These are phyloP conservation scores for Castanea sativa DNA, from an alignment of 306 rosid species.

Conservation along the genomic window DNA sequence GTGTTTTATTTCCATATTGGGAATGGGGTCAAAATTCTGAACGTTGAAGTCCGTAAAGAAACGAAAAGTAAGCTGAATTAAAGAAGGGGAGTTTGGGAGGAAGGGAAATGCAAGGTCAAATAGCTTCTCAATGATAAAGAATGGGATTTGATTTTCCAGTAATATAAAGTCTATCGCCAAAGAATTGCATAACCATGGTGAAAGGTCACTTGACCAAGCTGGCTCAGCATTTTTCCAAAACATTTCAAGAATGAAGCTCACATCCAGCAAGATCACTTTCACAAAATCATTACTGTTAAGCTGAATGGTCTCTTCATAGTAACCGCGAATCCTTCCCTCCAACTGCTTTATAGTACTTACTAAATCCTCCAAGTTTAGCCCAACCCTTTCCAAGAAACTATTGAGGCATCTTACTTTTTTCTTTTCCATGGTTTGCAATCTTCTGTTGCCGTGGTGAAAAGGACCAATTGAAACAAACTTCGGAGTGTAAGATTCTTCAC, in stretches of 20 bases:
- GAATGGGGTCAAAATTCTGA: too few species aligned
- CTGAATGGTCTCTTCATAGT: slow-evolving; percentile 10
- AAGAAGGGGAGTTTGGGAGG: neutral
- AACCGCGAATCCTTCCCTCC: neutral
- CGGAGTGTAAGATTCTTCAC: slow-evolving; percentile 33
- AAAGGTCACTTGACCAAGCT: neutral
- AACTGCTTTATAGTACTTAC: neutral
- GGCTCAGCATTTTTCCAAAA: neutral
- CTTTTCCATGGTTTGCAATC: slow-evolving; percentile 26
- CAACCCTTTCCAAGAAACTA: neutral
- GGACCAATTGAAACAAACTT: slow-evolving; percentile 41
- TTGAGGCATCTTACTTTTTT: slow-evolving; percentile 22
- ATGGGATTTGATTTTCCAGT: slow-evolving; percentile 22
- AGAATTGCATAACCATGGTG: neutral
- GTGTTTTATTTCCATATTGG: neutral
- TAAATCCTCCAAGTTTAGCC: neutral
- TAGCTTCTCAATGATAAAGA: slow-evolving; percentile 3
- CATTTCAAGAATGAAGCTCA: slow-evolving; percentile 21
- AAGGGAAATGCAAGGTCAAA: neutral
- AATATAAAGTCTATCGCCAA: neutral
- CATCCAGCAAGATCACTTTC: slow-evolving; percentile 25
- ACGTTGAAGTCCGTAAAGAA: rapidly evolving
- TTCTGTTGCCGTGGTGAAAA: slow-evolving; percentile 11
- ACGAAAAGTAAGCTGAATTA: rapidly evolving
- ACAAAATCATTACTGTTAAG: slow-evolving; percentile 15